Evolutionary conservation across 2,329 filamentous ascomycete genomes (phyloP).

Genomic region (Botrytis sinoallii): DNA sequence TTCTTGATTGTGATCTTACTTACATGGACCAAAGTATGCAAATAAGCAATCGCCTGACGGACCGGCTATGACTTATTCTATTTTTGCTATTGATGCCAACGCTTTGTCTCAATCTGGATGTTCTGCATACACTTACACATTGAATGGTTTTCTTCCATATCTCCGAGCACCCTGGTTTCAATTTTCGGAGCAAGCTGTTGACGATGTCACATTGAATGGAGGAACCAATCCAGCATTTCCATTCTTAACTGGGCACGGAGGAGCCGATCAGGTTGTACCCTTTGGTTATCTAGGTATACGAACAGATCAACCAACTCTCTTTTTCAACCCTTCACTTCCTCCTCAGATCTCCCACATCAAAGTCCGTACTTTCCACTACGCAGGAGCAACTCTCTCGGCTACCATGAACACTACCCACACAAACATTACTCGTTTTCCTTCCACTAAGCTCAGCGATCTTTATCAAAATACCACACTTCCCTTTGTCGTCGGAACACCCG

Average conservation of each 20-base stretch:
- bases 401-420: constrained; percentile 64
- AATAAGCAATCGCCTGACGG: constrained; percentile 65
- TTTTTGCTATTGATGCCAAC: constrained; percentile 66
- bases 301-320: constrained; percentile 55
- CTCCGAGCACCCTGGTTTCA: constrained; percentile 65
- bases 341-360: constrained; percentile 57
- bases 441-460: constrained; percentile 52
- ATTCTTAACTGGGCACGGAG: constrained; percentile 69
- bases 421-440: constrained; percentile 51
- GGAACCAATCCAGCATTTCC: constrained; percentile 43
- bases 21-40: constrained; percentile 50
- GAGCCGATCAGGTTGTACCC: constrained; percentile 63
- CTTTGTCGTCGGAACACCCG: constrained; percentile 51
- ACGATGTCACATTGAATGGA: constrained; percentile 58
- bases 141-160: constrained; percentile 63
- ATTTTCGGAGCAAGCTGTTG: constrained; percentile 65
- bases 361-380: constrained; percentile 65
- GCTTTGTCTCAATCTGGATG: constrained; percentile 64
- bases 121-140: constrained; percentile 64
- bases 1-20: constrained; percentile 6
- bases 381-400: constrained; percentile 60
- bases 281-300: constrained; percentile 67
- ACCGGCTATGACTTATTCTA: constrained; percentile 70
- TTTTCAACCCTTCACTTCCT: constrained; percentile 60
- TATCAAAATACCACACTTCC: constrained; percentile 56